Conservation (phyloP, 2,329 filamentous ascomycete species). For the Fusarium nematophilum region DNA sequence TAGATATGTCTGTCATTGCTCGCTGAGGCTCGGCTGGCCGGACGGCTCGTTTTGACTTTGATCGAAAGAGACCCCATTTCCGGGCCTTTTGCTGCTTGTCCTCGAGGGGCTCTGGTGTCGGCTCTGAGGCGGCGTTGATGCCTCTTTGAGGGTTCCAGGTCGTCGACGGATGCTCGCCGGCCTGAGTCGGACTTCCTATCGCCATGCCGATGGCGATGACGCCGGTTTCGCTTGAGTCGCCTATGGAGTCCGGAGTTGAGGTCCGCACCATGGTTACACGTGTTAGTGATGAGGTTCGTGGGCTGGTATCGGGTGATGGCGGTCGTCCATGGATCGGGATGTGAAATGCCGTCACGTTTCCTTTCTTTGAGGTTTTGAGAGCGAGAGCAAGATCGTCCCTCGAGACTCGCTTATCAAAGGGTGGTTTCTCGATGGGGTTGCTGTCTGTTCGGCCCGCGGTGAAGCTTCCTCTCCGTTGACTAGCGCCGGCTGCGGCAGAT, state of each 20-base stretch:
- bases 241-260: constrained; percentile 57
- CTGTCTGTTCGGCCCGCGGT: constrained; percentile 35
- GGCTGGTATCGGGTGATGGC: constrained; percentile 58
- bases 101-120: constrained; percentile 23
- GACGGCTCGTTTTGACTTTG: constrained; percentile 48
- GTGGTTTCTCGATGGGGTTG: constrained; percentile 28
- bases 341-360: constrained; percentile 54
- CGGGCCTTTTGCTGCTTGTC: constrained; percentile 60
- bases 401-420: constrained; percentile 56
- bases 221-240: constrained; percentile 45
- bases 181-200: constrained; percentile 73
- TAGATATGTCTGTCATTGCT: constrained; percentile 40
- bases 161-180: constrained; percentile 42
- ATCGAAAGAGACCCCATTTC: constrained; percentile 70
- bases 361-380: constrained; percentile 42
- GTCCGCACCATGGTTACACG: constrained; percentile 51
- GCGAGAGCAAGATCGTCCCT: constrained; percentile 55
- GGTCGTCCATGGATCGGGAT: constrained; percentile 55
- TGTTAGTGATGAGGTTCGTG: constrained; percentile 44
- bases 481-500: constrained; percentile 32
- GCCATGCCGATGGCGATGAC: constrained; percentile 76
- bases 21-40: constrained; percentile 38
- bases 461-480: constrained; percentile 40
- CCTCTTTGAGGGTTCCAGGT: constrained; percentile 47
- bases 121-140: constrained; percentile 37